These are phyloP conservation scores for Eruca vesicaria DNA, from an alignment of 441 rosid genomes.

Conservation along the genomic window DNA sequence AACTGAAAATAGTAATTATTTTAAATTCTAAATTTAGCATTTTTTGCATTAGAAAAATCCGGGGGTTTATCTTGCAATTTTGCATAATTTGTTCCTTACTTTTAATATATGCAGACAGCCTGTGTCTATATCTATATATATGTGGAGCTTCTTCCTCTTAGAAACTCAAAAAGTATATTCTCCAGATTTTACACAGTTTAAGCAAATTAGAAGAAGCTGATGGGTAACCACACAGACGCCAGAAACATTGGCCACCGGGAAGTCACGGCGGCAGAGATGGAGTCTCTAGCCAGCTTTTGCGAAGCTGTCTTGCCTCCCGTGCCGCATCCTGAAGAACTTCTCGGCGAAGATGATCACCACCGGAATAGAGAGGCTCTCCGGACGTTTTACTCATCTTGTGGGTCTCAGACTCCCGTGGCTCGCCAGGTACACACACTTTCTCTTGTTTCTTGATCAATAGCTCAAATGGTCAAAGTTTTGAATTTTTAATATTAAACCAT, in stretches of 20 bases:
- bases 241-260: constrained; percentile 17
- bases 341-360: constrained; percentile 9
- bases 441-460: background rate
- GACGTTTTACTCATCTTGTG: constrained; percentile 56
- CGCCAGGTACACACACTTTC: constrained; percentile 47
- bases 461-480: background rate
- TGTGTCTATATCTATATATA: constrained; percentile 2
- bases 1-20: background rate
- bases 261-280: constrained; percentile 55
- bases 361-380: constrained; percentile 36
- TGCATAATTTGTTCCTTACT: background rate
- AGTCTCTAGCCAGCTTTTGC: constrained; percentile 48
- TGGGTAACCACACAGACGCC: constrained; percentile 22
- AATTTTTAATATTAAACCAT: background rate
- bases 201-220: background rate
- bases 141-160: background rate
- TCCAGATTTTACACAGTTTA: background rate
- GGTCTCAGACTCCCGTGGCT: constrained; percentile 44
- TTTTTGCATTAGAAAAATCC: background rate
- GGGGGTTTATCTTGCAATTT: constrained; percentile 23
- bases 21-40: background rate
- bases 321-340: constrained; percentile 8
- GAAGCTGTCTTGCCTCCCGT: constrained; percentile 61
- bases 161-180: background rate
- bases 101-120: constrained; percentile 6